Evolutionary conservation across 257 asterid species (phyloP).

Genomic region (Solanum commersonii): DNA sequence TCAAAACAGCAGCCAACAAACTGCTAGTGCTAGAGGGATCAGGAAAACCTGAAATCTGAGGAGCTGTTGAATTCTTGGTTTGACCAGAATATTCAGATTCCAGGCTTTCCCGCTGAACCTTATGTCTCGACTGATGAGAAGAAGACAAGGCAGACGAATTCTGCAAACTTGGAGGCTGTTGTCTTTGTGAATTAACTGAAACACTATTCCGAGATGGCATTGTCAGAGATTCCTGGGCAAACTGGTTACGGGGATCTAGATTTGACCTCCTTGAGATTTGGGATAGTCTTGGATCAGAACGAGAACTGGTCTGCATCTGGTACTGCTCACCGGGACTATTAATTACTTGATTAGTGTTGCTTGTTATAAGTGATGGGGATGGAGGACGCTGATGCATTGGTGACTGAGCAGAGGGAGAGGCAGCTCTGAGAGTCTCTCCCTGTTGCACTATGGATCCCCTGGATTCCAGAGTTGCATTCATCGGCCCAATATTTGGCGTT

Average conservation of each 20-base stretch:
- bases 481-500: conserved; percentile 24
- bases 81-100: conserved; percentile 13
- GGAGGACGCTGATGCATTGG: conserved; percentile 34
- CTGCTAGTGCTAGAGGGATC: conserved; percentile 37
- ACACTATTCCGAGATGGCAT: conserved; percentile 19
- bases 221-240: conserved; percentile 27
- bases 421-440: conserved; percentile 22
- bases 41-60: conserved; percentile 25
- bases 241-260: conserved; percentile 18
- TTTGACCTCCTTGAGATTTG: conserved; percentile 26
- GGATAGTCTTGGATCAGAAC: conserved; percentile 60
- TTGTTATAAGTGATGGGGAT: conserved; percentile 21
- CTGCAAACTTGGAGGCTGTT: conserved; percentile 19
- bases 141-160: conserved; percentile 22
- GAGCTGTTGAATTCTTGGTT: neutral
- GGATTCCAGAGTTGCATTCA: conserved; percentile 21
- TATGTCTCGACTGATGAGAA: conserved; percentile 28
- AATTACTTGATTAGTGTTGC: conserved; percentile 18
- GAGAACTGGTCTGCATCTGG: conserved; percentile 30
- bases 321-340: conserved; percentile 38
- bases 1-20: conserved; percentile 43
- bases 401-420: conserved; percentile 34
- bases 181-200: conserved; percentile 23
- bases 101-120: conserved; percentile 26
- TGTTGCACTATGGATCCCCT: neutral